Percentiles rank a stretch among this genome's conserved stretches.
Conservation (phyloP, 1,139 yeast species). For the Saccharomyces hybrid region DNA sequence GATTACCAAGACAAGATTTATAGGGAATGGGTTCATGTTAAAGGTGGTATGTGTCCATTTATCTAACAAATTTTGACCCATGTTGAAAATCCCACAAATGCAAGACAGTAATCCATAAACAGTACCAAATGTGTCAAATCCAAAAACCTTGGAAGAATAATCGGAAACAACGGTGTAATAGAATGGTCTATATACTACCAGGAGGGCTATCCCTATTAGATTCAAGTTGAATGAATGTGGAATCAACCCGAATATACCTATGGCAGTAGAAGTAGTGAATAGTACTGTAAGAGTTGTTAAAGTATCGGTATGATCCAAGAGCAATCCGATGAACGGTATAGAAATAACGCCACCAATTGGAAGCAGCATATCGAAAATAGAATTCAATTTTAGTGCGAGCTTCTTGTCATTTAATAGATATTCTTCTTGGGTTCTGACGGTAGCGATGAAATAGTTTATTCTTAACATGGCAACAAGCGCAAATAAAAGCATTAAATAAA, state of each 20-base stretch:
- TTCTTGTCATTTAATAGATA: slow-evolving; percentile 52
- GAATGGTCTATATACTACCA: slow-evolving; percentile 86
- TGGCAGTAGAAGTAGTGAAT: slow-evolving; percentile 45
- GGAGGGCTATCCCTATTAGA: slow-evolving; percentile 54
- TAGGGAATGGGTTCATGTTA: slow-evolving; percentile 70
- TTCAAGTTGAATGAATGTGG: slow-evolving; percentile 46
- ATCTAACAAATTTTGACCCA: slow-evolving; percentile 65
- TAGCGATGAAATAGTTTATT: slow-evolving; percentile 86
- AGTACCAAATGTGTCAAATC: slow-evolving; percentile 85
- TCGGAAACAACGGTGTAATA: slow-evolving; percentile 90
- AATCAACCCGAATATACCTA: slow-evolving; percentile 63
- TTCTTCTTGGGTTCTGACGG: slow-evolving; percentile 70
- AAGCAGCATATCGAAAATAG: slow-evolving; percentile 73
- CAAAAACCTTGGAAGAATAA: slow-evolving; percentile 86
- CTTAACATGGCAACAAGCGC: slow-evolving; percentile 85
- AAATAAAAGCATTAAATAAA: slow-evolving; percentile 63
- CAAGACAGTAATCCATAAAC: slow-evolving; percentile 85
- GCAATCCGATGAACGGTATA: slow-evolving; percentile 79
- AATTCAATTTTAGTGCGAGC: slow-evolving; percentile 53
- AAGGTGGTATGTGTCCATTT: slow-evolving; percentile 60
- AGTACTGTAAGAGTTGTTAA: slow-evolving; percentile 50
- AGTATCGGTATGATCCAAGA: slow-evolving; percentile 69
- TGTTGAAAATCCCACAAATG: slow-evolving; percentile 69
- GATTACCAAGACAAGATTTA: slow-evolving; percentile 48
- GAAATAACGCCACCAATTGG: slow-evolving; percentile 84